phyloP scores from a whole-genome alignment of 2,329 filamentous ascomycete genomes.

The Penicillium sp. region DNA sequence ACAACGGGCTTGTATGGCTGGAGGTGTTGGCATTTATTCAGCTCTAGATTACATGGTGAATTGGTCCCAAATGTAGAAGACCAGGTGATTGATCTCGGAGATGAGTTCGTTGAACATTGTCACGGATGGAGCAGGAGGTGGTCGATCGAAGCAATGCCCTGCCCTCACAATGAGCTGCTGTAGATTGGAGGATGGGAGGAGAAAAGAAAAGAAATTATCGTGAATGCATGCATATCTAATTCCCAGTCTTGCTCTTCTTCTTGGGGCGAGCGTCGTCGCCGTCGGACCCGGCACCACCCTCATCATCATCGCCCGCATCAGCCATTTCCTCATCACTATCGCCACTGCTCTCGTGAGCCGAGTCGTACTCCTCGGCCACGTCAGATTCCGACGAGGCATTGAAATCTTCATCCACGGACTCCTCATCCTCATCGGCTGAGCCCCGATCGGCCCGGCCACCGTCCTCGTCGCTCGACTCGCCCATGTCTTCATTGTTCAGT shows the following conservation, averaged over 20 bases:
- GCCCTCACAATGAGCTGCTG: neutral
- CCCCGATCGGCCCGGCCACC: constrained; percentile 70
- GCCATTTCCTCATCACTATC: constrained; percentile 59
- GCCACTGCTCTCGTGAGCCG: constrained; percentile 77
- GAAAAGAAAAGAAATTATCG: constrained; percentile 3
- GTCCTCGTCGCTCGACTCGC: constrained; percentile 76
- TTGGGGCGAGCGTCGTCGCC: constrained; percentile 51
- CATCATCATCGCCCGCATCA: constrained; percentile 38
- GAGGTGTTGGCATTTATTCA: too few relatives aligned
- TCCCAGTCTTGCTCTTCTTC: constrained; percentile 55
- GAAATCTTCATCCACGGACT: constrained; percentile 95
- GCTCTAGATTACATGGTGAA: too few relatives aligned
- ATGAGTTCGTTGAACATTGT: too few relatives aligned
- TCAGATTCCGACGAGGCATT: constrained; percentile 86
- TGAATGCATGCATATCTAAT: constrained; percentile 22
- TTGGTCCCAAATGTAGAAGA: too few relatives aligned
- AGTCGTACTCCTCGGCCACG: constrained; percentile 93
- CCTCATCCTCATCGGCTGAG: constrained; percentile 91
- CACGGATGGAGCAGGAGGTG: neutral
- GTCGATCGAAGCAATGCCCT: neutral
- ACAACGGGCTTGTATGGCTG: too few relatives aligned
- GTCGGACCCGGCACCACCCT: constrained; percentile 24
- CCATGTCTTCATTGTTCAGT: constrained; percentile 72
- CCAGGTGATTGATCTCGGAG: too few relatives aligned
- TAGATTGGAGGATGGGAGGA: neutral